Conservation (phyloP, 257 asterid species). For the Handroanthus guayacan region DNA sequence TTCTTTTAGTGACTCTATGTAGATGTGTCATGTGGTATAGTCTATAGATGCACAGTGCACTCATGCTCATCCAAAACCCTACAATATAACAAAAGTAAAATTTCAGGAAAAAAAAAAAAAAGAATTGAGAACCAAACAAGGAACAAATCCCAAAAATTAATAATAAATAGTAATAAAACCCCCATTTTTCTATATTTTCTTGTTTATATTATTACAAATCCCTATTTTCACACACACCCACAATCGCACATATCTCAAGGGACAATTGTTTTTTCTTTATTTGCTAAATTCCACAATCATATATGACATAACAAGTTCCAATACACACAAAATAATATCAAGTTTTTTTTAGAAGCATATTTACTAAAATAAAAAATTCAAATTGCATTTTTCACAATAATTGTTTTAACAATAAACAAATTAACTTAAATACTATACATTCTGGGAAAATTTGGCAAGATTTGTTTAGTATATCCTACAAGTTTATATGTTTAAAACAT, state of each 20-base stretch:
- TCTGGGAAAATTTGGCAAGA: too few relatives aligned
- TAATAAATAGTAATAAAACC: background rate
- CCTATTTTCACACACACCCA: conserved; percentile 10
- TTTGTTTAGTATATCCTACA: too few relatives aligned
- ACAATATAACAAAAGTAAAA: conserved; percentile 1
- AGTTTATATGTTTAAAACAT: too few relatives aligned
- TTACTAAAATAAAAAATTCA: background rate
- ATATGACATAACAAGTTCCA: conserved; percentile 31
- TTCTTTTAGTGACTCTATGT: background rate
- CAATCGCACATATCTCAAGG: conserved; percentile 33
- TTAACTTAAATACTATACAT: too few relatives aligned
- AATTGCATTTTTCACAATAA: too few relatives aligned
- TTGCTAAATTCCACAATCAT: conserved; percentile 15
- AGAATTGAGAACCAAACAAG: conserved; percentile 32
- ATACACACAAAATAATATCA: conserved; percentile 10
- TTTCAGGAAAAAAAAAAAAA: background rate
- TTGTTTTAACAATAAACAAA: too few relatives aligned
- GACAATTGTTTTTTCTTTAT: conserved; percentile 4
- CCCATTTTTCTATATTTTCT: background rate
- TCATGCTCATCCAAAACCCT: conserved; percentile 26
- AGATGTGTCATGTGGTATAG: background rate
- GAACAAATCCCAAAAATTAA: conserved; percentile 26
- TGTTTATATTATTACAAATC: background rate
- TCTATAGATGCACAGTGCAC: too few relatives aligned
- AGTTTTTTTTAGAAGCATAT: background rate